Conservation (phyloP, 2,329 filamentous ascomycete genomes). For the Camillea tinctor region DNA sequence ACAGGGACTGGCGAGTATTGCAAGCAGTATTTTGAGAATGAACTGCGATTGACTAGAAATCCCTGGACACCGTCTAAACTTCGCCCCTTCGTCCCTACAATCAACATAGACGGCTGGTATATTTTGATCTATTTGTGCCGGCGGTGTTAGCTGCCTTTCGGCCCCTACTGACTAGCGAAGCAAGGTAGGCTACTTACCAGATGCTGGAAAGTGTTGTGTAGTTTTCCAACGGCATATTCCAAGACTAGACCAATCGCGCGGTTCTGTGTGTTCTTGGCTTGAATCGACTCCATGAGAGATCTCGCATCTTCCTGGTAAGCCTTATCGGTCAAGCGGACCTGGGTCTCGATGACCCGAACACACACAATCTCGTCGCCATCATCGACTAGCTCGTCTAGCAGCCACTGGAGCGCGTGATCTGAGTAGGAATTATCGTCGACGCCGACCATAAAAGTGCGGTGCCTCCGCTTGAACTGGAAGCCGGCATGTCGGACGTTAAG, state of each 20-base stretch:
- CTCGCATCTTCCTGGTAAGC: conserved; percentile 76
- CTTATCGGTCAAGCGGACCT: conserved; percentile 65
- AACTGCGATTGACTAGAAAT: conserved; percentile 73
- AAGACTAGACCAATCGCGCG: conserved; percentile 82
- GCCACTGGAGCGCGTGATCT: conserved; percentile 88
- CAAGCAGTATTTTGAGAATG: conserved; percentile 90
- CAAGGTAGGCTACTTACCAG: conserved; percentile 59
- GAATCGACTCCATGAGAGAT: conserved; percentile 70
- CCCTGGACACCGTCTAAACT: conserved; percentile 85
- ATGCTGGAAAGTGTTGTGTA: conserved; percentile 86
- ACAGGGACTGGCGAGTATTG: conserved; percentile 93
- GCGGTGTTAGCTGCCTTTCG: conserved; percentile 7
- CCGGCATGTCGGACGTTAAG: conserved; percentile 83
- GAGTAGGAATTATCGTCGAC: conserved; percentile 91
- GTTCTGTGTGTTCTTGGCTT: conserved; percentile 74
- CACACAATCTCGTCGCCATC: conserved; percentile 94
- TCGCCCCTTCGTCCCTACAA: conserved; percentile 84
- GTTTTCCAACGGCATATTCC: conserved; percentile 85
- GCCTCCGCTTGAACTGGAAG: conserved; percentile 76
- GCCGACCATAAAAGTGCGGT: conserved; percentile 85
- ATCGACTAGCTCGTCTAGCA: conserved; percentile 87
- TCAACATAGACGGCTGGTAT: conserved; percentile 86
- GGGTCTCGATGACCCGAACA: conserved; percentile 82
- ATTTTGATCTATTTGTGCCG: conserved; percentile 68
- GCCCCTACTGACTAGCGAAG: conserved; percentile 1